A percentile compares a stretch with the other conserved stretches of the same genome.
Conservation (phyloP, 2,329 filamentous ascomycete species). For the Nemania sp. region DNA sequence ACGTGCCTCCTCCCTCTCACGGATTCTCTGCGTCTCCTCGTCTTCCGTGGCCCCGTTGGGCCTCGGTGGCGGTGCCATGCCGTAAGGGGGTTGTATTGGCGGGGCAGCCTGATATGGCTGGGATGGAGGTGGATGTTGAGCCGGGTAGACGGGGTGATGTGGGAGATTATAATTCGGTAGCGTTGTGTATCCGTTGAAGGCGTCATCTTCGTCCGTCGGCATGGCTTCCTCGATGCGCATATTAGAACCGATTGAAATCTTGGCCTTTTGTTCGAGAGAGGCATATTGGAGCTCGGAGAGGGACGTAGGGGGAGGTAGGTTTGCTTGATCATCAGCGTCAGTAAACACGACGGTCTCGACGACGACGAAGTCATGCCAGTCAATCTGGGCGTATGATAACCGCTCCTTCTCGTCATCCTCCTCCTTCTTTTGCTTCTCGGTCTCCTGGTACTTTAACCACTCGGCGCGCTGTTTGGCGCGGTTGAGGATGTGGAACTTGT, state of each 20-base stretch:
- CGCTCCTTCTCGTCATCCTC: conserved; percentile 84
- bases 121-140: conserved; percentile 46
- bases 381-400: conserved; percentile 78
- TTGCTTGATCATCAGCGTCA: conserved; percentile 81
- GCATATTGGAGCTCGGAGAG: conserved; percentile 92
- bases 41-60: conserved; percentile 55
- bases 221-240: conserved; percentile 93
- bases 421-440: conserved; percentile 86
- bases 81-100: conserved; percentile 40
- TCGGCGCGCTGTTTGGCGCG: conserved; percentile 85
- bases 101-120: conserved; percentile 45
- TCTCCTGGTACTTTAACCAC: conserved; percentile 82
- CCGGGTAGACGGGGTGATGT: conserved; percentile 48
- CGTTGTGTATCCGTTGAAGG: conserved; percentile 54
- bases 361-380: conserved; percentile 97
- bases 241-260: conserved; percentile 80
- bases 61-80: conserved; percentile 41
- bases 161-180: conserved; percentile 47
- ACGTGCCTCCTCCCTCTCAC: conserved; percentile 64
- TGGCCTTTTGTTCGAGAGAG: conserved; percentile 92
- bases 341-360: conserved; percentile 94
- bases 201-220: conserved; percentile 75
- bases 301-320: conserved; percentile 86
- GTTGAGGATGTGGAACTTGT: conserved; percentile 80
- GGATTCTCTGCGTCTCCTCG: conserved; percentile 66